A percentile compares a stretch with the other conserved stretches of the same genome.
Conservation (phyloP, 176 grass and related monocot species). For the Thinopyrum elongatum region DNA sequence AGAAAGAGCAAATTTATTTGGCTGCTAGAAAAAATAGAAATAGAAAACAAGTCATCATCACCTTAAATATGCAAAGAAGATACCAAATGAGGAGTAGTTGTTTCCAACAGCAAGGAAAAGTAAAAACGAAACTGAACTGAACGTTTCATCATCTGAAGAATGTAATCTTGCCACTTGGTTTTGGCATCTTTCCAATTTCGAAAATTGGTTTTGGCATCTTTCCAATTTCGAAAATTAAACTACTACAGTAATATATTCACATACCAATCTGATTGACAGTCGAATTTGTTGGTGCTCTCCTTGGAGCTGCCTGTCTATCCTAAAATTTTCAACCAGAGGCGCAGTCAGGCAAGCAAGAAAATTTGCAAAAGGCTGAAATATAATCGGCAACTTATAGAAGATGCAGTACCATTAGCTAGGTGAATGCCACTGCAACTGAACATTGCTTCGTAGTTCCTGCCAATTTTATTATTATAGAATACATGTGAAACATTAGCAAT, state of each 20-base stretch:
- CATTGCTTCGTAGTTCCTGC: no score
- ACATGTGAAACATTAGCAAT: no score
- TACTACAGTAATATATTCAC: neutral
- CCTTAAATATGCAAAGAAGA: slow-evolving; percentile 6
- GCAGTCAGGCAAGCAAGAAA: neutral
- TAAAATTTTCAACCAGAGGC: neutral
- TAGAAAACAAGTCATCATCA: neutral
- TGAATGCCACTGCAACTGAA: no score
- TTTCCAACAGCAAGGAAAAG: neutral
- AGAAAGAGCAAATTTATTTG: slow-evolving; percentile 78
- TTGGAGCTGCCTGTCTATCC: slow-evolving; percentile 57
- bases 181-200: neutral
- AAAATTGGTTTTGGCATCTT: neutral
- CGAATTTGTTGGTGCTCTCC: slow-evolving; percentile 40
- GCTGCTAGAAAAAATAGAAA: slow-evolving; percentile 38
- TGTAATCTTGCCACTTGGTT: neutral
- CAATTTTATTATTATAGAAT: no score
- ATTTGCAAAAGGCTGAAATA: neutral
- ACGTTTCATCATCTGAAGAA: neutral
- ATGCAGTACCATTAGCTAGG: slow-evolving; percentile 31
- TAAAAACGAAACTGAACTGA: neutral
- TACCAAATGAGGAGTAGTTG: slow-evolving; percentile 13
- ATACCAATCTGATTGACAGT: slow-evolving; percentile 9
- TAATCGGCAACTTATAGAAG: neutral
- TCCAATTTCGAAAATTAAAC: neutral